Evolutionary conservation across 768 basidiomycete species (phyloP).

Genomic region (Leccinum imitatum): DNA sequence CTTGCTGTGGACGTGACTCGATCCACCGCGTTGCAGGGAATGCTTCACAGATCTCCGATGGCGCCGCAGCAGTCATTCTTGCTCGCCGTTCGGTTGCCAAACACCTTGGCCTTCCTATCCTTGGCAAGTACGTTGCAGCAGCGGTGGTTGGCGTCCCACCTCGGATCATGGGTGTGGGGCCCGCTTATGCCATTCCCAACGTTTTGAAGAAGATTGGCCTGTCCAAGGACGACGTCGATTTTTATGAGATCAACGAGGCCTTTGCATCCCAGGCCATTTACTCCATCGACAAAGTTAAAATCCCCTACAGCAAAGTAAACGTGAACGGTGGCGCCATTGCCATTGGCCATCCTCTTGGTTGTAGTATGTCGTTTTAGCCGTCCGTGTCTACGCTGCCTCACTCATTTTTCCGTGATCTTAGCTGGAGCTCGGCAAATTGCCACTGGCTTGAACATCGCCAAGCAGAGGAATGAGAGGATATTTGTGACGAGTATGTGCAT

Average conservation of each 20-base stretch:
- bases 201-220: constrained; percentile 68
- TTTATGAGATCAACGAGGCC: constrained; percentile 92
- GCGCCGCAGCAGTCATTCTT: constrained; percentile 87
- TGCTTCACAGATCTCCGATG: constrained; percentile 89
- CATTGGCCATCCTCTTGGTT: constrained; percentile 84
- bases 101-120: constrained; percentile 78
- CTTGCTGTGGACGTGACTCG: constrained; percentile 1
- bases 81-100: constrained; percentile 77
- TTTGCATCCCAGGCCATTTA: constrained; percentile 85
- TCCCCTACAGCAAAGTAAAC: constrained; percentile 81
- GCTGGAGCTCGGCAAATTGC: constrained; percentile 87
- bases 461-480: constrained; percentile 69
- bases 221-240: constrained; percentile 71
- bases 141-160: constrained; percentile 79
- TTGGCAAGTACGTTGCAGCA: constrained; percentile 81
- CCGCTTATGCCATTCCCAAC: constrained; percentile 83
- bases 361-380: constrained; percentile 52
- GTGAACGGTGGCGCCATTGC: constrained; percentile 87
- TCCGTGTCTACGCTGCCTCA: constrained; percentile 5
- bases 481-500: constrained; percentile 94
- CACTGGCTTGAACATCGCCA: constrained; percentile 79
- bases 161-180: constrained; percentile 89
- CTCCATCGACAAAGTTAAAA: constrained; percentile 63
- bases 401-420: constrained; percentile 24
- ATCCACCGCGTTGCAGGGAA: constrained; percentile 46